These are phyloP conservation scores for Kalanchoe fedtschenkoi DNA, from an alignment of 164 flowering plant genomes.

Conservation along the genomic window DNA sequence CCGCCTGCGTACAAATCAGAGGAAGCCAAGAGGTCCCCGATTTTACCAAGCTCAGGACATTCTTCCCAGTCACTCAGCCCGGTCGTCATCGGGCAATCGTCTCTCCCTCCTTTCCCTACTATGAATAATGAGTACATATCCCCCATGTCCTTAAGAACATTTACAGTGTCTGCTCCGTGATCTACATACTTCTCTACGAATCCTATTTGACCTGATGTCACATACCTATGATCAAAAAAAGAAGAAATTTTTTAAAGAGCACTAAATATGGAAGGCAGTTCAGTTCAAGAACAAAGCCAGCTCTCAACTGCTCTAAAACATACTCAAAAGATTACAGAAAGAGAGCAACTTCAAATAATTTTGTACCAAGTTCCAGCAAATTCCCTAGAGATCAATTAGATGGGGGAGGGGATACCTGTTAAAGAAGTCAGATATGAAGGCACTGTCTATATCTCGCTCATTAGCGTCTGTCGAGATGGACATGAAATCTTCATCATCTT, in stretches of 20 bases:
- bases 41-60: conserved; percentile 20
- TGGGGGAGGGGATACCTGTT: conserved; percentile 26
- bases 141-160: conserved; percentile 32
- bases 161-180: conserved; percentile 36
- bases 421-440: conserved; percentile 32
- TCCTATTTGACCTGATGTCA: conserved; percentile 37
- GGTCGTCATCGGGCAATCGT: conserved; percentile 7
- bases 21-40: conserved; percentile 28
- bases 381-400: not conserved
- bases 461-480: conserved; percentile 15
- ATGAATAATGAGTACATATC: conserved; percentile 50
- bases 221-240: conserved; percentile 27
- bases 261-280: too few relatives aligned
- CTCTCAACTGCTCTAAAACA: too few relatives aligned
- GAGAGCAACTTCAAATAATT: too few relatives aligned
- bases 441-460: conserved; percentile 28
- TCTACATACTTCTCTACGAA: conserved; percentile 45
- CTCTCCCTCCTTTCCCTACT: conserved; percentile 22
- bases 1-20: conserved; percentile 13
- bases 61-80: conserved; percentile 23
- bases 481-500: conserved; percentile 21
- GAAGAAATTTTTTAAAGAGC: not conserved
- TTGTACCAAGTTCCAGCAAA: not conserved
- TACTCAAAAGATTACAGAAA: too few relatives aligned
- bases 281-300: too few relatives aligned